Evolutionary conservation across 352 stramenopile genomes (phyloP), one percentile per base, ranked within the genome.

Genomic region (Phytophthora tentaculata): DNA sequence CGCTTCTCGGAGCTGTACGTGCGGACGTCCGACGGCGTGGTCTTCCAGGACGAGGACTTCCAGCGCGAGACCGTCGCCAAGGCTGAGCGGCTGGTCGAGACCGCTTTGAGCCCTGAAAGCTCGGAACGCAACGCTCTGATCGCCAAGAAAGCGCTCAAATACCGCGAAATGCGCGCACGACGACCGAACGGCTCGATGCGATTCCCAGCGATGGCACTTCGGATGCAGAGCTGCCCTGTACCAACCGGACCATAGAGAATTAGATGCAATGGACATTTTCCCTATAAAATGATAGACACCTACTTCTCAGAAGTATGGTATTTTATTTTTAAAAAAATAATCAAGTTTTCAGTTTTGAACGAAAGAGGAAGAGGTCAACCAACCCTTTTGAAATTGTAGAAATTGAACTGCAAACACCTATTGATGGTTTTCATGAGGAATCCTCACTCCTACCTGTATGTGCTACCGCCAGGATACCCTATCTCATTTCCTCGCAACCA

Each of bases 81-180:
- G 37, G 59, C 64, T 12, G 69, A 77, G 23, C 64, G 64, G 5
- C 39, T 77, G 12, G 54, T 73, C 4, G 69, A 77, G 39, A 73
- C 55, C 1, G 69, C 69, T 4, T 14, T 56, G 24, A 77, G 69
- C 16, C 69, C 69, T 2, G 64, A 77, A 7, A 77, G 69, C 28
- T 67, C 69, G 28, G 69, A 77, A 22, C 59, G 64, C 43, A 77
- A 77, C 37, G 69, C 69, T 2, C 69, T 77, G 14, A 73, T 77
- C 54, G 69, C 69, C 26, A 67, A 73, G 51, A 77, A 73, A 24
- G 69, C 69, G n/a, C 58, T 77, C 51, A 69, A 65, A 59, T 77
- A 77, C 51, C 69, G 69, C 10, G 52, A 73, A 52, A 77, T 62
- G 64, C 64, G 69, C 14, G 51, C 69, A 1, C 58, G 51, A 35